Conservation (phyloP, 495 filamentous ascomycete genomes). For the Aspergillus heteromorphus region DNA sequence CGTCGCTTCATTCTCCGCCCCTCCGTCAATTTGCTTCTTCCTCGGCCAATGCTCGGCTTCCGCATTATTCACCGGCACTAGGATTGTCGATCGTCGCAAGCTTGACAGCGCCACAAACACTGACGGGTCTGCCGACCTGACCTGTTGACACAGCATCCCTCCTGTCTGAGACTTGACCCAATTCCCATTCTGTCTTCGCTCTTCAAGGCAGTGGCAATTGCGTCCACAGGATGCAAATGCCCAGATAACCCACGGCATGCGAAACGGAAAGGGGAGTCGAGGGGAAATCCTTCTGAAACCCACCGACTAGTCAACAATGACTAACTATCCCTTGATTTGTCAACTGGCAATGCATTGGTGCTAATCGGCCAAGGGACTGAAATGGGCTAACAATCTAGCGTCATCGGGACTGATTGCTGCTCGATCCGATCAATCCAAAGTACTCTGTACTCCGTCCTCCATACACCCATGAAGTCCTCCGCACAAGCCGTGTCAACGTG, state of each 20-base stretch:
- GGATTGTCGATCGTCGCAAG: neutral
- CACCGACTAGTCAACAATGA: neutral
- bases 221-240: neutral
- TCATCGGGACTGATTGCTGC: neutral
- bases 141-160: neutral
- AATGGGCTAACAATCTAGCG: too few relatives aligned
- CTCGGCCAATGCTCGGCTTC: neutral
- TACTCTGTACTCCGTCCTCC: too few relatives aligned
- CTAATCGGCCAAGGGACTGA: neutral
- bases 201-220: neutral
- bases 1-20: neutral
- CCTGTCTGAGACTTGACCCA: neutral
- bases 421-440: neutral
- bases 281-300: neutral
- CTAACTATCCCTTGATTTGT: neutral
- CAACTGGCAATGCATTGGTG: neutral
- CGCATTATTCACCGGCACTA: neutral
- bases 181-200: neutral
- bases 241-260: neutral
- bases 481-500: too few relatives aligned
- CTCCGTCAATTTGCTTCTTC: neutral
- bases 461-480: neutral
- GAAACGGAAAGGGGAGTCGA: neutral
- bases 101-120: conserved; percentile 2
- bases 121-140: neutral